phyloP scores from a whole-genome alignment of 352 stramenopile genomes.

The Phytopythium boreale region DNA sequence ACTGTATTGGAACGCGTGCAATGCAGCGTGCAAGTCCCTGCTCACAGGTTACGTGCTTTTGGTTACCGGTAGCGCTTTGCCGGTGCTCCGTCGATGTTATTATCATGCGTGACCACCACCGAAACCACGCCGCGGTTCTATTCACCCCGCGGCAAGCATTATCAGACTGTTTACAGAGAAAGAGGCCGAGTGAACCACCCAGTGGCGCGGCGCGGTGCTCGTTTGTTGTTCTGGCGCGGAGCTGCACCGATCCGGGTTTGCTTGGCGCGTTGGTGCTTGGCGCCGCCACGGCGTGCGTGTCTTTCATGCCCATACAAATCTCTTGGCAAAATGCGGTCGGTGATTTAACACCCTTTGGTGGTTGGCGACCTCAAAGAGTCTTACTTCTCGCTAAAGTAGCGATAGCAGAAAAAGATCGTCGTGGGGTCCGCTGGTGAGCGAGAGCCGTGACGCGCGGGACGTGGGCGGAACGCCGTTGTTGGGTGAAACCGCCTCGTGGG shows the following conservation, averaged over 20 bases:
- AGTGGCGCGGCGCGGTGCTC: not conserved
- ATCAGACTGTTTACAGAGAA: not conserved
- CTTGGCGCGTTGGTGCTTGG: not conserved
- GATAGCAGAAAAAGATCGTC: conserved; percentile 7
- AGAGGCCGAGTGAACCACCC: not conserved
- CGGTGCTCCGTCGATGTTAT: too few relatives aligned
- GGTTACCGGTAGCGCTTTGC: too few relatives aligned
- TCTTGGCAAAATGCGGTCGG: not conserved
- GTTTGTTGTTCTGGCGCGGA: not conserved
- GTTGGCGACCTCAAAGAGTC: not conserved
- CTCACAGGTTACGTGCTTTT: too few relatives aligned
- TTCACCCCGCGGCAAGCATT: not conserved
- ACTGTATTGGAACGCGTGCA: too few relatives aligned
- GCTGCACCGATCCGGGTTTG: not conserved
- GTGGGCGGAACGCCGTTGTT: not conserved
- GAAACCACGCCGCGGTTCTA: conserved; percentile 1
- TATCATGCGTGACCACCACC: not conserved
- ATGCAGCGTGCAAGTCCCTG: too few relatives aligned
- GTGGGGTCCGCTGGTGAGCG: not conserved
- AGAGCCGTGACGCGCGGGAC: not conserved
- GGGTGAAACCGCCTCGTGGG: not conserved
- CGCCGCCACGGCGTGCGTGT: not conserved
- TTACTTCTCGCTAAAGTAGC: conserved; percentile 12
- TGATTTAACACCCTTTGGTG: not conserved
- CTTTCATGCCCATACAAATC: not conserved